Percentiles rank a stretch among this genome's conserved stretches.
Evolutionary conservation across 139 green algal species (phyloP).

Genomic region (Chlorella sp.): DNA sequence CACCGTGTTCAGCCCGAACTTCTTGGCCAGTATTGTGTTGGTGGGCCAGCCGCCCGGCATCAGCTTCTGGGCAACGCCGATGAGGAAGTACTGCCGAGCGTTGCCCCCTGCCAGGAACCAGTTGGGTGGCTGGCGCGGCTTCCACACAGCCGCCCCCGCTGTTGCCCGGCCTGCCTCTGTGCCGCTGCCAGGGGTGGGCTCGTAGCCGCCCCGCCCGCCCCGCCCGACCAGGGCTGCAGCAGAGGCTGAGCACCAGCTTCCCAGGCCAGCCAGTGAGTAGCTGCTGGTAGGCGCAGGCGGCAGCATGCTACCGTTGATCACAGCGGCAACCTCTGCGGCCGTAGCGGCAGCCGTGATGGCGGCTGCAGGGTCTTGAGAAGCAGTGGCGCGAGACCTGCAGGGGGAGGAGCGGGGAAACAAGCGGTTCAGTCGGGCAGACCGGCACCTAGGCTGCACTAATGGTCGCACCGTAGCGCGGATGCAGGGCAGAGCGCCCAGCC

Average conservation of each 20-base stretch:
- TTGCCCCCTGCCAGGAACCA: slow-evolving; percentile 35
- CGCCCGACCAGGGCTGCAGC: background rate
- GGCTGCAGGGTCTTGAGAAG: slow-evolving; percentile 2
- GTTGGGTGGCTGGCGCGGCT: slow-evolving; percentile 5
- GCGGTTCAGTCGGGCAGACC: background rate
- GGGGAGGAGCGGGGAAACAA: background rate
- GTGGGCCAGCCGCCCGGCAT: background rate
- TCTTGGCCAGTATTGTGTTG: slow-evolving; percentile 6
- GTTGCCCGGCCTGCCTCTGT: background rate
- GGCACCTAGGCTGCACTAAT: background rate
- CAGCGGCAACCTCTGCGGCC: background rate
- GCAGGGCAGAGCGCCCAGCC: too few relatives aligned
- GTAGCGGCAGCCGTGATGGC: background rate
- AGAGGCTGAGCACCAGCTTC: background rate
- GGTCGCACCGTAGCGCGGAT: too few relatives aligned
- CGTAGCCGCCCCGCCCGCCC: background rate
- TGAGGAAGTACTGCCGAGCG: slow-evolving; percentile 9
- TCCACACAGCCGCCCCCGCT: background rate
- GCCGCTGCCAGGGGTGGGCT: background rate
- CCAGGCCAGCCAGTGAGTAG: background rate
- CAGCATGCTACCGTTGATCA: slow-evolving; percentile 3
- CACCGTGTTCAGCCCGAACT: slow-evolving; percentile 30
- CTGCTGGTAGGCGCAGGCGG: background rate
- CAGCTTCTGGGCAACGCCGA: slow-evolving; percentile 36
- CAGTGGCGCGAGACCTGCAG: background rate